phyloP scores from a whole-genome alignment of 1,139 yeast species.

The Hemisphaericaspora xylanilytica region DNA sequence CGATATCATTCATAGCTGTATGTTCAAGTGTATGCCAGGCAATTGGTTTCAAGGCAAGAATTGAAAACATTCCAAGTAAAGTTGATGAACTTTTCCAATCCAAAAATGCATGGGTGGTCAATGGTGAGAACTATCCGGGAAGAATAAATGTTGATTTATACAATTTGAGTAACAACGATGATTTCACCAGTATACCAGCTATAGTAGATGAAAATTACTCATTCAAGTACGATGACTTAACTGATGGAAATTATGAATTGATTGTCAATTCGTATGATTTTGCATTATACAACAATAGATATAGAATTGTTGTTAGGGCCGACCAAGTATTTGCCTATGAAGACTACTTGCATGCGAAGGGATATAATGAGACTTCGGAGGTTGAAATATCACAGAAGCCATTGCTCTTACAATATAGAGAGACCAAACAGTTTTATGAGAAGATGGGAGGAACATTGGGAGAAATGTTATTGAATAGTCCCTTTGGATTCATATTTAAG shows the following conservation, averaged over 20 bases:
- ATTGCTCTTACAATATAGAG: conserved; percentile 22
- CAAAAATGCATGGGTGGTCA: conserved; percentile 23
- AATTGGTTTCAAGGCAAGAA: conserved; percentile 18
- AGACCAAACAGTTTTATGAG: conserved; percentile 35
- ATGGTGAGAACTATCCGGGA: conserved; percentile 37
- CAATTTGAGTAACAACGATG: conserved; percentile 12
- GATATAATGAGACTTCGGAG: conserved; percentile 20
- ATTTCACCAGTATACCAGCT: conserved; percentile 13
- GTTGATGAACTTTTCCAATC: conserved; percentile 22
- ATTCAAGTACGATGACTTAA: conserved; percentile 26
- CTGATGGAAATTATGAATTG: conserved; percentile 36
- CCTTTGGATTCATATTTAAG: conserved; percentile 43
- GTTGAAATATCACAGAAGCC: conserved; percentile 20
- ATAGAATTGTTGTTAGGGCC: conserved; percentile 24
- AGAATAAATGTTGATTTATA: conserved; percentile 32
- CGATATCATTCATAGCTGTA: not conserved
- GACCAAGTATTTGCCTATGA: conserved; percentile 21
- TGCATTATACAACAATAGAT: conserved; percentile 25
- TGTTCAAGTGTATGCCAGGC: conserved; percentile 6
- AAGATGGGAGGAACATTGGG: conserved; percentile 29
- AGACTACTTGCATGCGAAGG: conserved; percentile 19
- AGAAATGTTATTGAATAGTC: conserved; percentile 40
- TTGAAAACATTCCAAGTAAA: conserved; percentile 26
- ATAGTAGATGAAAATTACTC: conserved; percentile 26
- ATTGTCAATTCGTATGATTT: conserved; percentile 39